Evolutionary conservation across 1,284 basidiomycete genomes (phyloP).

Genomic region (Anthracocystis panici-leucophaei): DNA sequence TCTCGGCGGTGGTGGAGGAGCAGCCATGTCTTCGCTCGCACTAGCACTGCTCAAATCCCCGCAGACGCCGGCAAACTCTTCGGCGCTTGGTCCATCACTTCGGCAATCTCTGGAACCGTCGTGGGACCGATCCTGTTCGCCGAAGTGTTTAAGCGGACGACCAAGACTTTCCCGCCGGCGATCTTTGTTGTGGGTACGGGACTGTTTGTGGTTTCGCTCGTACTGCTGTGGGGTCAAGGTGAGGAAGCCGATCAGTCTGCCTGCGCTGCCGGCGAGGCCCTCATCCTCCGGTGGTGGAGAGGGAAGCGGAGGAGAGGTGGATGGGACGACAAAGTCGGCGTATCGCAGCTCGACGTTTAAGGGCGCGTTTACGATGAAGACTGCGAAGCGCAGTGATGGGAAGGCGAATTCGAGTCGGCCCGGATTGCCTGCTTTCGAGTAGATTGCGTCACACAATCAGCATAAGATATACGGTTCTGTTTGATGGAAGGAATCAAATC

Average conservation of each 20-base stretch:
- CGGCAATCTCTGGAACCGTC: slow-evolving; percentile 59
- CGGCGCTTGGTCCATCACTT: slow-evolving; percentile 65
- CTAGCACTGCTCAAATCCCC: slow-evolving; percentile 59
- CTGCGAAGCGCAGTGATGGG: slow-evolving; percentile 6
- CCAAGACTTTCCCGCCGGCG: slow-evolving; percentile 43
- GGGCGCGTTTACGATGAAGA: slow-evolving; percentile 31
- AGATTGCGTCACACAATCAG: background rate
- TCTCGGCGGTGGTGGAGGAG: slow-evolving; percentile 58
- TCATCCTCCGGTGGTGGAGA: slow-evolving; percentile 7
- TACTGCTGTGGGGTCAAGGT: slow-evolving; percentile 54
- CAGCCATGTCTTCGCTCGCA: slow-evolving; percentile 66
- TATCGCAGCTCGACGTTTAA: slow-evolving; percentile 34
- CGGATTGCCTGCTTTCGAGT: slow-evolving; percentile 24
- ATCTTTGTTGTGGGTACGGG: slow-evolving; percentile 56
- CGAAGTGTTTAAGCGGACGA: slow-evolving; percentile 51
- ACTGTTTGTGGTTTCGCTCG: slow-evolving; percentile 40
- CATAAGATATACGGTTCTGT: background rate
- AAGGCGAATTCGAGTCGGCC: slow-evolving; percentile 7
- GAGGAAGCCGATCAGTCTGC: slow-evolving; percentile 50
- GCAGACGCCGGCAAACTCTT: slow-evolving; percentile 66
- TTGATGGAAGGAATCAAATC: too few relatives aligned
- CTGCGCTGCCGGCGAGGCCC: slow-evolving; percentile 56
- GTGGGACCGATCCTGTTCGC: slow-evolving; percentile 65
- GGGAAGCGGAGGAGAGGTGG: background rate
- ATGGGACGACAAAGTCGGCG: slow-evolving; percentile 8